Conservation (phyloP, 306 rosid species). For the Trifolium repens region DNA sequence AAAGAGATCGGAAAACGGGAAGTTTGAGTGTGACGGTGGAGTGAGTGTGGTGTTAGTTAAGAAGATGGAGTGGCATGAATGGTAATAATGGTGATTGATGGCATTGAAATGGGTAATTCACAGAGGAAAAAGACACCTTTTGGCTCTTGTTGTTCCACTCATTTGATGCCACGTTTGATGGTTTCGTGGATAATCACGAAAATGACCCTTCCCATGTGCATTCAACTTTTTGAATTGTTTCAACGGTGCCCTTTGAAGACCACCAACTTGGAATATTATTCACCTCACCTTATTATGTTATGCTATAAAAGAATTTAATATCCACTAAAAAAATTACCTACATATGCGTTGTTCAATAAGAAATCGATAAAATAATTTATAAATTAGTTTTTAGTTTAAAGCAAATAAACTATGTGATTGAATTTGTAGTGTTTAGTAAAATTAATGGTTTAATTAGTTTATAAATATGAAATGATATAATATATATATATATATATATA, state of each 20-base stretch:
- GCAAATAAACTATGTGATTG: too few species aligned
- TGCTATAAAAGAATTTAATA: too few species aligned
- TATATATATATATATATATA: too few species aligned
- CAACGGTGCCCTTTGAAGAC: slow-evolving; percentile 25
- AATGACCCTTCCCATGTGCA: slow-evolving; percentile 47
- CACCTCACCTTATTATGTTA: not conserved
- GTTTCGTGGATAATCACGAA: slow-evolving; percentile 53
- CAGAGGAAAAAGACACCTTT: slow-evolving; percentile 33
- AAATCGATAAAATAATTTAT: too few species aligned
- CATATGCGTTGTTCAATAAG: too few species aligned
- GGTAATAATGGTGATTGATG: slow-evolving; percentile 44
- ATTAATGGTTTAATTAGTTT: too few species aligned
- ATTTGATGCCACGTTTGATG: slow-evolving; percentile 58
- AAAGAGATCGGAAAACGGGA: slow-evolving; percentile 32
- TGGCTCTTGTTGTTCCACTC: slow-evolving; percentile 50
- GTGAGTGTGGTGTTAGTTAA: slow-evolving; percentile 30
- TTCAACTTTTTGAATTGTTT: slow-evolving; percentile 54
- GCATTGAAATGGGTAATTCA: slow-evolving; percentile 56
- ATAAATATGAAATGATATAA: too few species aligned
- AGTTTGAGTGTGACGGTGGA: slow-evolving; percentile 40
- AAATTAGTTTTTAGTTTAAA: too few species aligned
- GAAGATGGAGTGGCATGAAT: slow-evolving; percentile 56
- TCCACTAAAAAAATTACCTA: too few species aligned
- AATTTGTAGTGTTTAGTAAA: too few species aligned
- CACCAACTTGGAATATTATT: slow-evolving; percentile 10